Conservation (phyloP, 2,329 filamentous ascomycete species). For the Fusarium phyllophilum region DNA sequence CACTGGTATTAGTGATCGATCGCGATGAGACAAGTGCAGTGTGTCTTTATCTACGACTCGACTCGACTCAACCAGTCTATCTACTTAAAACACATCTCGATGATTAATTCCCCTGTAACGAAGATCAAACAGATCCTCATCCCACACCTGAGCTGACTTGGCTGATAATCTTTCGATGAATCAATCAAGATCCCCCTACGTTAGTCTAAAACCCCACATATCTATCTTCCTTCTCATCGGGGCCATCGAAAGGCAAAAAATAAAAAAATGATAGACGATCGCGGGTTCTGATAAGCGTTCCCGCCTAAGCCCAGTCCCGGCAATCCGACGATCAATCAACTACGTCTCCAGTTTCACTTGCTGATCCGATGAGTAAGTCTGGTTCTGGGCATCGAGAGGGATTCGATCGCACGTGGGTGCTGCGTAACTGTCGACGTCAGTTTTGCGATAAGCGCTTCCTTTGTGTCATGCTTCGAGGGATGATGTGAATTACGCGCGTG, state of each 20-base stretch:
- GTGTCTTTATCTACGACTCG: neutral
- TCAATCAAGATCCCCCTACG: conserved; percentile 2
- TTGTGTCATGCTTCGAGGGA: neutral
- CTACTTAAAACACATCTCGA: conserved; percentile 12
- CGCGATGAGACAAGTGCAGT: conserved; percentile 14
- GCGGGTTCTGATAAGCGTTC: conserved; percentile 28
- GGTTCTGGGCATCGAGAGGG: conserved; percentile 14
- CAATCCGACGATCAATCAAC: conserved; percentile 17
- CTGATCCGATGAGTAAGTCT: conserved; percentile 20
- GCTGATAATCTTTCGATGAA: conserved; percentile 2
- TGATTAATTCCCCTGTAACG: conserved; percentile 5
- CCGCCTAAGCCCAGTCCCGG: neutral
- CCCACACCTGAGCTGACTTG: conserved; percentile 19
- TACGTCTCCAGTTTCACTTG: neutral
- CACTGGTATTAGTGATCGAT: conserved; percentile 14
- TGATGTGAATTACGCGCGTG: conserved; percentile 1
- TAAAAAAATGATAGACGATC: conserved; percentile 8
- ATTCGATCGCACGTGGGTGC: conserved; percentile 26
- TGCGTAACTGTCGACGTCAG: conserved; percentile 36
- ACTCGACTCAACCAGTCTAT: neutral
- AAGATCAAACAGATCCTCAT: conserved; percentile 36
- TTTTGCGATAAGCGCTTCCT: neutral
- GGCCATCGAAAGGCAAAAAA: conserved; percentile 5
- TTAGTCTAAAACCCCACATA: conserved; percentile 21
- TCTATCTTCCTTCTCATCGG: conserved; percentile 25